Evolutionary conservation across 2,329 filamentous ascomycete genomes (phyloP), one percentile per base, ranked within the genome.

Genomic region (Hymenotorrendiella dingleyae): DNA sequence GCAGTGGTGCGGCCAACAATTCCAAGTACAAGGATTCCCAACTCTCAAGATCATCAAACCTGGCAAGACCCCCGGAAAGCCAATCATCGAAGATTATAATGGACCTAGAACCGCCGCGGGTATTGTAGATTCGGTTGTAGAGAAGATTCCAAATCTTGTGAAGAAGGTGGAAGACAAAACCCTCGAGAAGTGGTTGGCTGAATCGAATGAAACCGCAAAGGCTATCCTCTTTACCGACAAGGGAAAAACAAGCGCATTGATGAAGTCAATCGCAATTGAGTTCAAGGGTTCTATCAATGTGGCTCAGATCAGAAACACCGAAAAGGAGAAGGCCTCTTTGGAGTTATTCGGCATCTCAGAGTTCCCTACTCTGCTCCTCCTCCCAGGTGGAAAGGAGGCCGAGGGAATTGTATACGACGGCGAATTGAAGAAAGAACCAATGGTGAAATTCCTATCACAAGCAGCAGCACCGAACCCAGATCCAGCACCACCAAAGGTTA

Each of bases 201-300:
- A 76, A 45, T 74, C 77, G 33, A 82, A 80, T 46, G 77, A 84
- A 16, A 76, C 73, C 10, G 78, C 89, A 37, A 96, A 94, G 70
- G 90, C 86, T 0, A 80, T 98, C 24, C 70, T 98, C 3, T 97
- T 98, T 66, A 94, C 86, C 2, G 86, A 95, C 43, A 98, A 97
- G 70, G 88, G 89, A 17, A 83, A 84, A 5, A 91, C 86, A 0
- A 91, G 86, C 61, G 79, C 89, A 9, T 71, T 95, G 19, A 68
- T 96, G 51, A 86, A 85, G 63, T 82, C 88, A 47, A 65, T 97
- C 41, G 90, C 93, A 6, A 88, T 96, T 56, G 93, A 97, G 61
- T 98, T 91, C 64, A 73, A 93, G 20, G 89, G 82, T 26, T 78
- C 79, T 43, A 79, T 97, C 49, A 73, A 76, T 3, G 72, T 98